Conservation (phyloP, 2,329 filamentous ascomycete genomes). For the Exophiala phaeomuriformis region DNA sequence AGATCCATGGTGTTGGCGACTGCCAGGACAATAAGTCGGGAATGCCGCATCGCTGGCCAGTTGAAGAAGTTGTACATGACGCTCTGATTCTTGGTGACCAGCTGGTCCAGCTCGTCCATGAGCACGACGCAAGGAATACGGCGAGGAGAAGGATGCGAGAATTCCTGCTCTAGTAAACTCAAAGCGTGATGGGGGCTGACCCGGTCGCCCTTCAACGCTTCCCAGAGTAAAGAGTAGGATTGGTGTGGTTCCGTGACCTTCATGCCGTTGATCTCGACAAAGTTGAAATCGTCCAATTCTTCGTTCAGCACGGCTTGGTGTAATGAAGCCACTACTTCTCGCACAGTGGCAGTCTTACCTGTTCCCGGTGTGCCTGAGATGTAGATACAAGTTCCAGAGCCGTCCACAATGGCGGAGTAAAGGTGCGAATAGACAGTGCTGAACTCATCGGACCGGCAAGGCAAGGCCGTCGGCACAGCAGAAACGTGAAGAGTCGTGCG, state of each 20-base stretch:
- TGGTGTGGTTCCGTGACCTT: constrained; percentile 98
- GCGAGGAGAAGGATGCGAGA: constrained; percentile 79
- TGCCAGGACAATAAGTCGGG: constrained; percentile 86
- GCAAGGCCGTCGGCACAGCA: constrained; percentile 78
- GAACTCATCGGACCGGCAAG: constrained; percentile 89
- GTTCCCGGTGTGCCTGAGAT: constrained; percentile 98
- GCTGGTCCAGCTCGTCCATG: constrained; percentile 97
- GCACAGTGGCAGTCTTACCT: constrained; percentile 93
- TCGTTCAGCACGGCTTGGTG: constrained; percentile 82
- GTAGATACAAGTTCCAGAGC: constrained; percentile 92
- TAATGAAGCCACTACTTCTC: constrained; percentile 83
- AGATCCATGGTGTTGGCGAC: constrained; percentile 99
- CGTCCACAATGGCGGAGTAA: constrained; percentile 87
- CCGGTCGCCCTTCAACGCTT: constrained; percentile 85
- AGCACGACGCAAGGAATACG: constrained; percentile 91
- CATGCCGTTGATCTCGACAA: constrained; percentile 99
- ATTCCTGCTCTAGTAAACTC: constrained; percentile 84
- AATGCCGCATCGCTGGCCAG: constrained; percentile 88
- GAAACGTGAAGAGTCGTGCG: constrained; percentile 86
- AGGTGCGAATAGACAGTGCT: constrained; percentile 86
- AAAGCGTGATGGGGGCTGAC: constrained; percentile 88
- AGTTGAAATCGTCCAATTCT: constrained; percentile 96
- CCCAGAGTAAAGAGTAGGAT: constrained; percentile 90
- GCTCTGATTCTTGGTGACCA: constrained; percentile 97
- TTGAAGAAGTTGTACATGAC: constrained; percentile 99